A percentile compares a stretch with the other conserved stretches of the same genome.
Evolutionary conservation across 2,329 filamentous ascomycete genomes (phyloP).

Genomic region (Tolypocladium sp.): DNA sequence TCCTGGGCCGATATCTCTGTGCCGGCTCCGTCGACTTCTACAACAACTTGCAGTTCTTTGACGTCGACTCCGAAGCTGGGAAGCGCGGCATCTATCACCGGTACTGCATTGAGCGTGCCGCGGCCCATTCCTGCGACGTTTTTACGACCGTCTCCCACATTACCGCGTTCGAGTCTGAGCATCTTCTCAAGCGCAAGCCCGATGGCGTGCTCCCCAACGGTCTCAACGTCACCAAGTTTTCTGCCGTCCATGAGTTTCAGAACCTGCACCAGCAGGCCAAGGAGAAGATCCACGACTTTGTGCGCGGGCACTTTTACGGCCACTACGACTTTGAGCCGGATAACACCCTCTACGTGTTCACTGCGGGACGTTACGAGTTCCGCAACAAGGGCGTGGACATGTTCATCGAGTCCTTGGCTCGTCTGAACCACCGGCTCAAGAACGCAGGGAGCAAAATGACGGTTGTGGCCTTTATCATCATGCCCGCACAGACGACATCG

Average conservation of each 20-base stretch:
- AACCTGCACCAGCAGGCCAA: slow-evolving; percentile 95
- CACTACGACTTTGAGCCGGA: slow-evolving; percentile 96
- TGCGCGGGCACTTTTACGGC: slow-evolving; percentile 95
- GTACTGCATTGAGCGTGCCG: slow-evolving; percentile 94
- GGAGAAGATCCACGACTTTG: slow-evolving; percentile 97
- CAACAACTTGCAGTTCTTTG: slow-evolving; percentile 95
- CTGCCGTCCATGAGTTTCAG: slow-evolving; percentile 97
- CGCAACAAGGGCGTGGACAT: slow-evolving; percentile 98
- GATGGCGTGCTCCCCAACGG: slow-evolving; percentile 95
- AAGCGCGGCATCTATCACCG: slow-evolving; percentile 98
- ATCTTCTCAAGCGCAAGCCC: slow-evolving; percentile 92
- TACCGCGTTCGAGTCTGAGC: slow-evolving; percentile 95
- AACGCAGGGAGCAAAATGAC: slow-evolving; percentile 77
- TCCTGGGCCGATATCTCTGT: slow-evolving; percentile 91
- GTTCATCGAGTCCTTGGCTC: slow-evolving; percentile 95
- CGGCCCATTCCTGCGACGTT: slow-evolving; percentile 86
- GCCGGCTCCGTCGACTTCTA: slow-evolving; percentile 98
- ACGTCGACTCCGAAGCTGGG: slow-evolving; percentile 91
- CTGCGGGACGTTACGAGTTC: slow-evolving; percentile 93
- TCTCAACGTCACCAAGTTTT: slow-evolving; percentile 94
- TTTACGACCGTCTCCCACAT: slow-evolving; percentile 99
- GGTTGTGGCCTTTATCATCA: slow-evolving; percentile 95
- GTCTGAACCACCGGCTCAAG: slow-evolving; percentile 91
- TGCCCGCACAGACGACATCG: slow-evolving; percentile 93
- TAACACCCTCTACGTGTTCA: slow-evolving; percentile 97